Evolutionary conservation across 78 protist species (phyloP).

Genomic region (Dictyostelium capitatum): DNA sequence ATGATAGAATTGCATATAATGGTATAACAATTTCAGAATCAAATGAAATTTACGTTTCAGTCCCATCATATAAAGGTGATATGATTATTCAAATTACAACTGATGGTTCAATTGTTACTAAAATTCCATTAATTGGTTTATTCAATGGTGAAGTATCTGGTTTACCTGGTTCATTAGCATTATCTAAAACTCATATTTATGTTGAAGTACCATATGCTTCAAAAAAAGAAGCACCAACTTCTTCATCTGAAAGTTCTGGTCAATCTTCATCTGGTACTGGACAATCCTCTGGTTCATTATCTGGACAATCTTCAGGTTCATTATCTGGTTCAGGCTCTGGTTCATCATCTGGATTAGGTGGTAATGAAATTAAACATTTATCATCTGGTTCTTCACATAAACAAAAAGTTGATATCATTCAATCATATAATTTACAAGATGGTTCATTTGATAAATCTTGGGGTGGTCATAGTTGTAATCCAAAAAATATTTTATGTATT

Average conservation of each 20-base stretch:
- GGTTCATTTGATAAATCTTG: constrained; percentile 24
- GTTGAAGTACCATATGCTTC: constrained; percentile 72
- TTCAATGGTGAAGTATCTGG: background rate
- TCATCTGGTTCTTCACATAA: background rate
- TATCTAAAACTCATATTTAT: constrained; percentile 1
- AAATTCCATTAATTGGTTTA: constrained; percentile 2
- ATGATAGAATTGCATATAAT: constrained; percentile 47
- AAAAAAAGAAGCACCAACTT: constrained; percentile 1
- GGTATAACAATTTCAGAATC: constrained; percentile 20
- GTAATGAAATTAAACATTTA: background rate
- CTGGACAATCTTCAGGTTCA: too few relatives aligned
- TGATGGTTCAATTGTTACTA: background rate
- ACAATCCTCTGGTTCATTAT: background rate
- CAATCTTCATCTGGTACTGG: background rate
- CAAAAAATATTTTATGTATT: constrained; percentile 39
- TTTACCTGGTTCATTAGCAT: constrained; percentile 32
- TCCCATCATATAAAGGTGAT: constrained; percentile 36
- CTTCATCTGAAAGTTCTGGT: background rate
- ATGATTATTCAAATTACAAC: constrained; percentile 22
- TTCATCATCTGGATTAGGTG: background rate
- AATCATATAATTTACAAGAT: constrained; percentile 11
- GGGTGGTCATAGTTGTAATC: constrained; percentile 72
- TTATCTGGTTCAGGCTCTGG: too few relatives aligned
- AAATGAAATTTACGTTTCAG: constrained; percentile 10
- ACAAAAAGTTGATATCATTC: background rate